phyloP scores from a whole-genome alignment of 768 basidiomycete genomes.

The Daedaleopsis sinensis region DNA sequence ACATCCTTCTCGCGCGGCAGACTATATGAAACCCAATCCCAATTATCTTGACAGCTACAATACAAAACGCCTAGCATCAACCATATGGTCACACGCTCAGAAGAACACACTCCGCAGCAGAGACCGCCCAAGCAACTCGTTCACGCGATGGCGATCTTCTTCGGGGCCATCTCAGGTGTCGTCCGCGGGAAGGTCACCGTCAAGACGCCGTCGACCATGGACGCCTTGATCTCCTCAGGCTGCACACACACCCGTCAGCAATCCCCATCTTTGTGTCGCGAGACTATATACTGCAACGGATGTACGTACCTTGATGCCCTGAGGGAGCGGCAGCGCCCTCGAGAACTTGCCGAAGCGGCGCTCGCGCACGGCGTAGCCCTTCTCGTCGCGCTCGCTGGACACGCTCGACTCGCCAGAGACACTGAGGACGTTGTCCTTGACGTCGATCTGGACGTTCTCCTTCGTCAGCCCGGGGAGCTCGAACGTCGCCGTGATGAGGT shows the following conservation, averaged over 20 bases:
- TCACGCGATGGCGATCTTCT: slow-evolving; percentile 42
- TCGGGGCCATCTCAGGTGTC: slow-evolving; percentile 43
- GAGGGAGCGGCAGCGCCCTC: slow-evolving; percentile 28
- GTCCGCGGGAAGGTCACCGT: slow-evolving; percentile 51
- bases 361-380: slow-evolving; percentile 37
- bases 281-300: no score
- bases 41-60: background rate
- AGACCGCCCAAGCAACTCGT: background rate
- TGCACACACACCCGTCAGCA: slow-evolving; percentile 11
- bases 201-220: slow-evolving; percentile 50
- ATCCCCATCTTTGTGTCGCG: no score
- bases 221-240: slow-evolving; percentile 41
- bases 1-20: no score
- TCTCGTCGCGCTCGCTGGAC: slow-evolving; percentile 37
- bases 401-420: slow-evolving; percentile 50
- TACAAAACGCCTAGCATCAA: background rate
- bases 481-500: slow-evolving; percentile 54
- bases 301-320: slow-evolving; percentile 30
- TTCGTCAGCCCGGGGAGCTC: slow-evolving; percentile 58
- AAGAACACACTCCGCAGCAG: no score
- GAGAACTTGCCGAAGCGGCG: slow-evolving; percentile 31
- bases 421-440: slow-evolving; percentile 50
- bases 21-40: slow-evolving; percentile 3
- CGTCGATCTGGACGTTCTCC: slow-evolving; percentile 53
- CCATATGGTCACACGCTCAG: background rate